Evolutionary conservation across 2,329 filamentous ascomycete genomes (phyloP), one percentile per base, ranked within the genome.

Genomic region (Fusarium albidum): DNA sequence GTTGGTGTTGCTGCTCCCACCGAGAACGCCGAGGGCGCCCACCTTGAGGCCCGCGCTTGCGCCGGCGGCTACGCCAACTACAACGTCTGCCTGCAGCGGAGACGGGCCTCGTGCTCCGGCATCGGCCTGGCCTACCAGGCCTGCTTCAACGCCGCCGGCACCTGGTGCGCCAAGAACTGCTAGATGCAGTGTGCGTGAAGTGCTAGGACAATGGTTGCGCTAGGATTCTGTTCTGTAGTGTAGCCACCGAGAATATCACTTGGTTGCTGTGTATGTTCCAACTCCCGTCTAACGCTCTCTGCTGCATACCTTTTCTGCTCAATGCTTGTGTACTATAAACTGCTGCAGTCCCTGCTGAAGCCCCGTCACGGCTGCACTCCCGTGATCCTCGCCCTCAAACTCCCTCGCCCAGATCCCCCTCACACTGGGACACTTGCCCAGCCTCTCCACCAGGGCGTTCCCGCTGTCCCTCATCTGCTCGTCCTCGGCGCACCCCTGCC

Each of bases 351-450:
- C 63, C 11, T 65, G 55, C 34, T 65, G 63, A 11, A 65, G 55
- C 4, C 54, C 63, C 8, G 60, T 54, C 8, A 64, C 56, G 0
- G 63, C 60, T 5, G 55, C 57, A 46, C 63, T 60, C 10, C 63
- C 63, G n/a, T 65, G 63, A 25, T 69, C 68, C 52, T 70, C 68
- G 1, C 55, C 63, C 15, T 46, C 42, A 38, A 69, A 69, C 49
- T 68, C 61, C 27, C 60, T 63, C 0, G 57, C 61, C 52, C 57
- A 62, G 5, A 70, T 37, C 17, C 47, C 55, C 29, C 52, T 43
- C 1, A 70, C 28, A 13, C 52, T 59, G 0, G 58, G 55, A 6
- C 50, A 63, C 6, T 43, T 50, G 11, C 48, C 28, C 14, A 70
- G 25, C 2, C 68, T 63, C 10, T 34, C 42, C 1, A 49, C 61